These are phyloP conservation scores for Porphyridium purpureum DNA, from an alignment of 23 red algal species.

Conservation along the genomic window DNA sequence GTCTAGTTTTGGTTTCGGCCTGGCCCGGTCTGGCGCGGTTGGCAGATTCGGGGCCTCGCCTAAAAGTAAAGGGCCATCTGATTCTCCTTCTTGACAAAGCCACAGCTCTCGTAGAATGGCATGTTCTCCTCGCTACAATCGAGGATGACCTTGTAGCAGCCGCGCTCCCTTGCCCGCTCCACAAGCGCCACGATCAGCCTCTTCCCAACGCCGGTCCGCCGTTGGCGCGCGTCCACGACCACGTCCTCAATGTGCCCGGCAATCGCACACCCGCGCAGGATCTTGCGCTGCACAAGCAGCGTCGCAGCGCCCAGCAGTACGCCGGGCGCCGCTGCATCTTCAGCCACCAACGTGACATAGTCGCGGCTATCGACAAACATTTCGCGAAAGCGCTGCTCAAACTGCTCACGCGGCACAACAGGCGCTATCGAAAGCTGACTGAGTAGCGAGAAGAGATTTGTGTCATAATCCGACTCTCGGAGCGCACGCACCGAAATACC, in stretches of 20 bases:
- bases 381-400: too few species aligned
- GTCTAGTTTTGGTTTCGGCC: too few species aligned
- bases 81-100: slow-evolving; percentile 22
- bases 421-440: slow-evolving; percentile 35
- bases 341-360: too few species aligned
- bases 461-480: slow-evolving; percentile 10
- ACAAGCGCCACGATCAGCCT: slow-evolving; percentile 19
- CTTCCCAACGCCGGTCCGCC: slow-evolving; percentile 24
- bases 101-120: slow-evolving; percentile 56
- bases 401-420: slow-evolving; percentile 4
- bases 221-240: slow-evolving; percentile 17
- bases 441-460: slow-evolving; percentile 22
- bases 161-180: slow-evolving; percentile 13
- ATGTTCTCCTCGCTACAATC: slow-evolving; percentile 40
- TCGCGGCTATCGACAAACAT: too few species aligned
- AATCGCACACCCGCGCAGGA: slow-evolving; percentile 30
- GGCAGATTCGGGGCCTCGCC: too few species aligned
- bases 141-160: slow-evolving; percentile 71
- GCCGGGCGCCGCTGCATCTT: too few species aligned
- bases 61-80: slow-evolving; percentile 75
- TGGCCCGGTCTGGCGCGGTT: too few species aligned
- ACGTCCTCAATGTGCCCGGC: slow-evolving; percentile 71
- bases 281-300: slow-evolving; percentile 53
- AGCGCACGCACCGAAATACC: slow-evolving; percentile 11
- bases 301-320: too few species aligned